Evolutionary conservation across 129 eudicot species (phyloP).

Genomic region (sunflower (Helianthus annuus)): HanXRQr2.0-SUNRISE NC_035443.2:161469669-161470168

Average conservation of each 20-base stretch:
- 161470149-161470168: slow-evolving; percentile 82
- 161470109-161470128: background rate
- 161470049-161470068: slow-evolving; percentile 3
- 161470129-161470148: slow-evolving; percentile 18
- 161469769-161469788: slow-evolving; percentile 68
- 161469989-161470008: slow-evolving; percentile 52
- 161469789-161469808: slow-evolving; percentile 60
- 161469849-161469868: slow-evolving; percentile 56
- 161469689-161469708: background rate
- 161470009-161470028: slow-evolving; percentile 67
- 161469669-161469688: background rate
- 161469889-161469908: slow-evolving; percentile 70
- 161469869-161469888: slow-evolving; percentile 83
- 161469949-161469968: slow-evolving; percentile 67
- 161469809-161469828: slow-evolving; percentile 29
- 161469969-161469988: slow-evolving; percentile 85
- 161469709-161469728: background rate
- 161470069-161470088: slow-evolving; percentile 9
- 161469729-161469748: slow-evolving; percentile 3
- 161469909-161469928: slow-evolving; percentile 75
- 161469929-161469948: slow-evolving; percentile 77
- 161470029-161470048: slow-evolving; percentile 36
- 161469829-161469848: slow-evolving; percentile 27
- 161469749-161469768: slow-evolving; percentile 30
- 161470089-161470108: background rate